phyloP scores from a whole-genome alignment of 1,284 basidiomycete species.

The Coniferiporia sulphurascens region DNA sequence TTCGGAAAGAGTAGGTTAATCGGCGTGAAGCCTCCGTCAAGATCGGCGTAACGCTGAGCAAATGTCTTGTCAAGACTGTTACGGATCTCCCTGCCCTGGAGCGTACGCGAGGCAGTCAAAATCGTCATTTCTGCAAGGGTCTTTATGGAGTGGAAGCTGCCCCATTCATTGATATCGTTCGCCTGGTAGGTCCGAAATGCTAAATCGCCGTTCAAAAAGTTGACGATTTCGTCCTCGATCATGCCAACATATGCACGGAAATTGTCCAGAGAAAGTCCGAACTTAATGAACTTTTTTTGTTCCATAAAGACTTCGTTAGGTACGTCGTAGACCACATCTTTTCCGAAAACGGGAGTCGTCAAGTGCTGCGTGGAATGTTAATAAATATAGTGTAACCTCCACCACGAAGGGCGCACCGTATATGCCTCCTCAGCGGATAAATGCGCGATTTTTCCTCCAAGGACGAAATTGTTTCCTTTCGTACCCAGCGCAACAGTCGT shows the following conservation, averaged over 20 bases:
- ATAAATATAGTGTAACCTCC: not conserved
- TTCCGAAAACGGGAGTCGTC: slow-evolving; percentile 92
- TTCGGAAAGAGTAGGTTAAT: slow-evolving; percentile 95
- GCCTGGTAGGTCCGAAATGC: slow-evolving; percentile 58
- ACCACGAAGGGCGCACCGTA: slow-evolving; percentile 50
- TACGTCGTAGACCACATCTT: slow-evolving; percentile 96
- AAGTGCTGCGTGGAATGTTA: slow-evolving; percentile 52
- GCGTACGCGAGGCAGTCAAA: slow-evolving; percentile 86
- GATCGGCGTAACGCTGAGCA: slow-evolving; percentile 82
- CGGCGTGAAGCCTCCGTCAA: slow-evolving; percentile 91
- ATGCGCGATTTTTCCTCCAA: slow-evolving; percentile 89
- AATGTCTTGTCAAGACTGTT: slow-evolving; percentile 77
- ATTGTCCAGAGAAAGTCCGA: slow-evolving; percentile 90
- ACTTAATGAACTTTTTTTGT: slow-evolving; percentile 97
- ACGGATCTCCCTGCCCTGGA: slow-evolving; percentile 92
- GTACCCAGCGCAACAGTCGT: slow-evolving; percentile 91
- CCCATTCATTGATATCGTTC: slow-evolving; percentile 66
- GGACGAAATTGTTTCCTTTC: slow-evolving; percentile 91
- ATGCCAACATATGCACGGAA: slow-evolving; percentile 88
- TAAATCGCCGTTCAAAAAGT: slow-evolving; percentile 62
- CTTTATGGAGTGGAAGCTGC: slow-evolving; percentile 68
- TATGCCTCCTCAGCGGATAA: slow-evolving; percentile 98
- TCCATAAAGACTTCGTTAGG: slow-evolving; percentile 98
- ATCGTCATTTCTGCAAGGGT: slow-evolving; percentile 90
- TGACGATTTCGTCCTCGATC: slow-evolving; percentile 81